These are phyloP conservation scores for Quercus tomentella DNA, from an alignment of 331 rosid genomes.

Conservation along the genomic window DNA sequence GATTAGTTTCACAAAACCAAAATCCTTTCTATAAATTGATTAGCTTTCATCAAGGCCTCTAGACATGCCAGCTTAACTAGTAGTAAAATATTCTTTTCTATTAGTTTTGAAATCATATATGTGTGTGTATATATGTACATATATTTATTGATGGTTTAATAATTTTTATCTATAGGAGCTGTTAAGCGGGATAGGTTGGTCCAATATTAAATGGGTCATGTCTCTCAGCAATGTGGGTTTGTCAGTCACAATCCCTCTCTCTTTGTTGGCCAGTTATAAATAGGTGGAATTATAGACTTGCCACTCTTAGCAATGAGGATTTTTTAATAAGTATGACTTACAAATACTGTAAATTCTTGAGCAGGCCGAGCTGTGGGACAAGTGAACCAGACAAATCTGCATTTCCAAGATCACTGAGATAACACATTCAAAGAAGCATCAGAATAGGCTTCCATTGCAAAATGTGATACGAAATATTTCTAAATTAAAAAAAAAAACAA, in stretches of 20 bases:
- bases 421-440: conserved; percentile 17
- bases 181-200: no score
- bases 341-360: conserved; percentile 96
- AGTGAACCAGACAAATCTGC: conserved; percentile 95
- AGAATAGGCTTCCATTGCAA: conserved; percentile 13
- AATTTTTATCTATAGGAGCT: no score
- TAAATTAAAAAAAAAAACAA: neutral
- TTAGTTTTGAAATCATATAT: neutral
- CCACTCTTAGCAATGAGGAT: neutral
- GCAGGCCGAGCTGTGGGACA: conserved; percentile 95
- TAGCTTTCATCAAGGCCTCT: no score
- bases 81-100: neutral
- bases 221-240: no score
- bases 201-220: no score
- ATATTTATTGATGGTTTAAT: no score
- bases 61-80: neutral
- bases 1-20: no score
- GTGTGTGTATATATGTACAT: no score
- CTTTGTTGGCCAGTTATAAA: neutral
- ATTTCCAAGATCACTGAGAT: conserved; percentile 87
- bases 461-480: neutral
- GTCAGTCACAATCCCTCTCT: no score
- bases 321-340: conserved; percentile 38
- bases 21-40: no score
- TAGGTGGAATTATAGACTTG: conserved; percentile 3